Conservation (phyloP, 129 eudicot species). For the Glebionis coronaria region DNA sequence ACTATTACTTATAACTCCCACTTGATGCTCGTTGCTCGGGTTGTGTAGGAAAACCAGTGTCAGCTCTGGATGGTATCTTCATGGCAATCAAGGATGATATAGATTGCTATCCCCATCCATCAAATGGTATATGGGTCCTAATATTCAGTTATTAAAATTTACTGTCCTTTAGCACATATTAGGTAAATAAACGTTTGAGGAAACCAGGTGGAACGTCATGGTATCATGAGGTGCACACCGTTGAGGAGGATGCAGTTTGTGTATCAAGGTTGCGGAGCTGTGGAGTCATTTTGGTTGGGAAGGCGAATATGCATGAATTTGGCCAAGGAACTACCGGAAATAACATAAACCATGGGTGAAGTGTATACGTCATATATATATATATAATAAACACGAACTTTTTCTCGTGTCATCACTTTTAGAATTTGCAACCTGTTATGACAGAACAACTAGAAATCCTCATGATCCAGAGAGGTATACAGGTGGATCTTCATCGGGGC, state of each 20-base stretch:
- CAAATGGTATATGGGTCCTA: constrained; percentile 46
- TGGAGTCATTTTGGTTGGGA: constrained; percentile 84
- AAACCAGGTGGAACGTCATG: constrained; percentile 77
- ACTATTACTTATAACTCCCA: not conserved
- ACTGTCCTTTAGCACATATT: not conserved
- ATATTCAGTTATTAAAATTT: not conserved
- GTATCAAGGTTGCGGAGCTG: constrained; percentile 77
- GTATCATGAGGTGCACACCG: constrained; percentile 65
- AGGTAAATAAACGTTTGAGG: constrained; percentile 17
- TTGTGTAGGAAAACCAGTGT: constrained; percentile 71
- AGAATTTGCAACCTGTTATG: not conserved
- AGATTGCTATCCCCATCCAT: constrained; percentile 81
- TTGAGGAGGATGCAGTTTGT: constrained; percentile 67
- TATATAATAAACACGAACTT: not conserved
- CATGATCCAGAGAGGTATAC: constrained; percentile 79
- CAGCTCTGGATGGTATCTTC: constrained; percentile 83
- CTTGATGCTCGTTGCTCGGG: constrained; percentile 7
- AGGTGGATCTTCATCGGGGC: constrained; percentile 96
- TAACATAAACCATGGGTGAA: constrained; percentile 76
- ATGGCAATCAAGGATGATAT: constrained; percentile 97
- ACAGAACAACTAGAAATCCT: constrained; percentile 87
- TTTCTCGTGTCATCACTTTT: not conserved
- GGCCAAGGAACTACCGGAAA: constrained; percentile 92
- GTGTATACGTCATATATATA: not conserved
- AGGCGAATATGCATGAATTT: constrained; percentile 95